Evolutionary conservation across 148 eudicot genomes (phyloP), one percentile per base, ranked within the genome.

Genomic region (Gaultheria prostrata): DNA sequence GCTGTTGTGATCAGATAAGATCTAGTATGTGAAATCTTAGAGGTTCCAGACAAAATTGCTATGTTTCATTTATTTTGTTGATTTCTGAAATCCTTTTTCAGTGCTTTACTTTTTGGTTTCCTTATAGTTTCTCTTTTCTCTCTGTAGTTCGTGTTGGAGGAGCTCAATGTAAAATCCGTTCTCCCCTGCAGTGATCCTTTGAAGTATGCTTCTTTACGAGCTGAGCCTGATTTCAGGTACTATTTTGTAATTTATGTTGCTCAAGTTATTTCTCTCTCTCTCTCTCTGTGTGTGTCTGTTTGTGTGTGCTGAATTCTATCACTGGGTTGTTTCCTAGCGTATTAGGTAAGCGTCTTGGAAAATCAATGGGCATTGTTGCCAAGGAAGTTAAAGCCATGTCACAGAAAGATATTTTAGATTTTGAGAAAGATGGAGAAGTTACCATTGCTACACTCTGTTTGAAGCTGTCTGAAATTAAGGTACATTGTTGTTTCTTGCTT

Each of bases 191-290:
- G 88, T 63, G 95, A 97, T 85, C 89, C 92, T 53, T 79, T 94
- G 87, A 90, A 88, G 86, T 97, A 94, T 89, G 93, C 97, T 56
- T 93, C 97, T 3, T 88, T 97, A 72, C 94, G 95, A 43, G 99
- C 99, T 32, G 99, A 97, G 87, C 99, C 99, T 63, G 99, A 94
- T 83, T 97, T 94, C 90, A 94, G 98, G 98, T 94, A 86, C 81
- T 48, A 82, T 49, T 26, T 8, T 57, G 13, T 49, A 70, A 57
- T 81, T 84, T 71, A 26, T 73, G 30, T 21, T 57, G 13, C 39
- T 59, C n/a, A n/a, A n/a, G n/a, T n/a, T n/a, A n/a, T n/a, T n/a
- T 82, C 75, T 46, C 30, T 80, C 56, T 80, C 15, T n/a, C 14
- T 53, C 70, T 43, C 43, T 59, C n/a, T 77, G 50, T 61, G 15